phyloP scores from a whole-genome alignment of 1,284 basidiomycete genomes.

The Sparassis latifolia region DNA sequence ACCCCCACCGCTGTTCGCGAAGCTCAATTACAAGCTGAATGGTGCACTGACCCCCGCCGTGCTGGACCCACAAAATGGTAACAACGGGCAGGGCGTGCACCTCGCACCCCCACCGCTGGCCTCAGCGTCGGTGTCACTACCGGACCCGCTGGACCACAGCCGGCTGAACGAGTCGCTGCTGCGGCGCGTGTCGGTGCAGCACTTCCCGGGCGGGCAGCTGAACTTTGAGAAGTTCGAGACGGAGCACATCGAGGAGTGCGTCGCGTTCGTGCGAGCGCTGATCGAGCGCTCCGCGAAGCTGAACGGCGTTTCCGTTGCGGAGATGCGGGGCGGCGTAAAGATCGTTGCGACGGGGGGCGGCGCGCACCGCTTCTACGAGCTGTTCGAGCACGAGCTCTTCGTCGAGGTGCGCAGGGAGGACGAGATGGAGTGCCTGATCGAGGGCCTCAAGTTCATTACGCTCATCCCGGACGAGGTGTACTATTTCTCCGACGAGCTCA shows the following conservation, averaged over 20 bases:
- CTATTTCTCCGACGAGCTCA: slow-evolving; percentile 97
- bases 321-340: slow-evolving; percentile 92
- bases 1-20: slow-evolving; percentile 15
- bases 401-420: slow-evolving; percentile 90
- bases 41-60: slow-evolving; percentile 82
- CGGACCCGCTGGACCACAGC: slow-evolving; percentile 35
- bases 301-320: slow-evolving; percentile 85
- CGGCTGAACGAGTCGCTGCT: slow-evolving; percentile 60
- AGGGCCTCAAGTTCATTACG: slow-evolving; percentile 94
- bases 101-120: slow-evolving; percentile 13
- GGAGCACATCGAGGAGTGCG: slow-evolving; percentile 79
- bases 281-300: slow-evolving; percentile 82
- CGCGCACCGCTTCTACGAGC: slow-evolving; percentile 89
- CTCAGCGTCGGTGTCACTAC: slow-evolving; percentile 16
- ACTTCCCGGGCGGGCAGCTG: slow-evolving; percentile 92
- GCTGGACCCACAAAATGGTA: slow-evolving; percentile 41
- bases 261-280: slow-evolving; percentile 83
- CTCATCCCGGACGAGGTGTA: slow-evolving; percentile 98
- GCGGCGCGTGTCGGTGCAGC: slow-evolving; percentile 64
- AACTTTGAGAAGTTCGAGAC: slow-evolving; percentile 99
- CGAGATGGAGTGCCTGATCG: slow-evolving; percentile 98
- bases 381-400: slow-evolving; percentile 69
- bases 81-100: slow-evolving; percentile 14
- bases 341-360: slow-evolving; percentile 99
- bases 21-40: slow-evolving; percentile 32